Evolutionary conservation across 129 eudicot genomes (phyloP).

Genomic region (Arctium minus): DNA sequence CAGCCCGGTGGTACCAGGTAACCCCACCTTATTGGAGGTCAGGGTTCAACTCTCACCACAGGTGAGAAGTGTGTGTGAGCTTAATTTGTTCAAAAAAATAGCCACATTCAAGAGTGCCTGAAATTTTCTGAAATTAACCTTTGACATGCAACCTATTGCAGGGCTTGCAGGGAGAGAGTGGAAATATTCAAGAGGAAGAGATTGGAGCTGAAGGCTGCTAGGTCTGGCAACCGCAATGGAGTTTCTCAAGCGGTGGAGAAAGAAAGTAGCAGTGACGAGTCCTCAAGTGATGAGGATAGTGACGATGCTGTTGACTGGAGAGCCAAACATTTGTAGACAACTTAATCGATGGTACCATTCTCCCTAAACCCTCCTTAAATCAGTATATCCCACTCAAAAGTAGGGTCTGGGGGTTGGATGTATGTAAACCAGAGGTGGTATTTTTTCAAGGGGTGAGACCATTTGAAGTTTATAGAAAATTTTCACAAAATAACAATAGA

Average conservation of each 20-base stretch:
- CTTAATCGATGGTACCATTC: conserved; percentile 4
- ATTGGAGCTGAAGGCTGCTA: conserved; percentile 67
- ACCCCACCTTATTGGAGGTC: no score
- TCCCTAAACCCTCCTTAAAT: background rate
- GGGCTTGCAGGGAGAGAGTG: conserved; percentile 75
- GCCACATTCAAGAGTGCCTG: background rate
- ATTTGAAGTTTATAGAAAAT: no score
- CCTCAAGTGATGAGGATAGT: conserved; percentile 80
- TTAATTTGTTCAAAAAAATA: background rate
- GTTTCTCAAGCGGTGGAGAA: conserved; percentile 33
- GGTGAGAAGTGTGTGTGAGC: background rate
- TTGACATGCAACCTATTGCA: conserved; percentile 28
- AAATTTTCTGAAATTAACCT: background rate
- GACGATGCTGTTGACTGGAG: conserved; percentile 91
- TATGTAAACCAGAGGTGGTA: no score
- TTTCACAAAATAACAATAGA: background rate
- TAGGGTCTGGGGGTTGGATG: no score
- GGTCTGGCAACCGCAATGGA: conserved; percentile 31
- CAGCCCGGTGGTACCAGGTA: no score
- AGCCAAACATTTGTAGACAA: conserved; percentile 70
- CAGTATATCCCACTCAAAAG: background rate
- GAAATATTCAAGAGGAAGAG: conserved; percentile 70
- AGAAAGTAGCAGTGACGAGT: conserved; percentile 43
- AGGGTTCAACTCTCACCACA: no score
- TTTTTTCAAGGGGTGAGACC: no score